Percentiles rank a stretch among this genome's conserved stretches.
Evolutionary conservation across 2,329 filamentous ascomycete genomes (phyloP).

Genomic region (Tolypocladium capitatum): DNA sequence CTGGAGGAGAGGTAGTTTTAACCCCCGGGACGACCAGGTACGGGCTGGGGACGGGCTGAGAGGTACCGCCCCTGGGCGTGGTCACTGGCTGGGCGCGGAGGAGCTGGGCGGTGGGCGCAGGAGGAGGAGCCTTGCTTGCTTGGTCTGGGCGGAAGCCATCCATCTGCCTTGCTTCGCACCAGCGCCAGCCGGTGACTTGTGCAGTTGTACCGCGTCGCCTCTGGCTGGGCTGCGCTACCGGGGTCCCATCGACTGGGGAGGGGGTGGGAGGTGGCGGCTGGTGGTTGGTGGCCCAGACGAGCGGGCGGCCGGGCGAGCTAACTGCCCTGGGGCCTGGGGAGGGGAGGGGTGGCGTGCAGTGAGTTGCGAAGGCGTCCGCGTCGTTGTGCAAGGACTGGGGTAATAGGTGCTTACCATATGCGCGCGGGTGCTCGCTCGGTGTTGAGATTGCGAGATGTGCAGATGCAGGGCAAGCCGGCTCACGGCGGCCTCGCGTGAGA

Average conservation of each 20-base stretch:
- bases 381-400: slow-evolving; percentile 1
- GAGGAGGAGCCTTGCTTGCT: neutral
- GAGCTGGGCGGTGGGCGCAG: neutral
- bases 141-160: slow-evolving; percentile 3
- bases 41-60: slow-evolving; percentile 1
- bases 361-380: neutral
- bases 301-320: slow-evolving; percentile 1
- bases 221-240: slow-evolving; percentile 7
- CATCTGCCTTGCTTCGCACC: slow-evolving; percentile 5
- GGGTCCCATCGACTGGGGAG: slow-evolving; percentile 1
- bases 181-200: slow-evolving; percentile 5
- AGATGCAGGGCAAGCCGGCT: neutral
- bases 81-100: neutral
- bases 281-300: slow-evolving; percentile 1
- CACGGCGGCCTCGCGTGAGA: neutral
- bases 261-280: neutral
- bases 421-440: neutral
- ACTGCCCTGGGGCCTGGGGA: no score
- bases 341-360: neutral
- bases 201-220: slow-evolving; percentile 9
- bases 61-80: neutral
- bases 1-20: slow-evolving; percentile 37
- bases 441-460: neutral
- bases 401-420: neutral
- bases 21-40: slow-evolving; percentile 6